Evolutionary conservation across 306 rosid species (phyloP), one percentile per base, ranked within the genome.

Genomic region (Fragaria ananassa): DNA sequence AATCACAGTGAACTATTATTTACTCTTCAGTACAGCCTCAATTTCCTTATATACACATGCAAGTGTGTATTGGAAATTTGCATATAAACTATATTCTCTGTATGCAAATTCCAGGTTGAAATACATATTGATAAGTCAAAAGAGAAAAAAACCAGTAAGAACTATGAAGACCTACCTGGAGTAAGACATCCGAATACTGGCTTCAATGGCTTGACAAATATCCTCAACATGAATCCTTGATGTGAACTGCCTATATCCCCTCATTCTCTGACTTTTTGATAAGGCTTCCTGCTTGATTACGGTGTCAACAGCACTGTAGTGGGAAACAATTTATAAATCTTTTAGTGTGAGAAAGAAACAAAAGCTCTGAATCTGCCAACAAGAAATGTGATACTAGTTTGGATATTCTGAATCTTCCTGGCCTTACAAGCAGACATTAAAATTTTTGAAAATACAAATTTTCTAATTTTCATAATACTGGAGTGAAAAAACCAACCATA

Each of bases 191-290:
- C 63, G 27, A 25, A 88, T 77, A 74, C 91, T 70, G 76, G 97
- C 89, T 72, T 74, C 76, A n/a, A 95, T 84, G 39, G 97, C 97
- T 82, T 85, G 96, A 66, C 92, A 90, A 78, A 95, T 86, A 80
- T 95, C 98, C 54, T 86, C 88, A 41, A 95, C 96, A 78, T 92
- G 95, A 85, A 90, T 80, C 82, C 98, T 83, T 29, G 98, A 86
- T 7, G 96, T 92, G 86, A 79, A 89, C 42, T 79, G 86, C 84
- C 80, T 81, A 73, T 64, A 25, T 70, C 61, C 86, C 83, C 97
- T 89, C 86, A 65, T 80, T 77, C 79, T 87, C 84, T 92, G 97
- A 62, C 83, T 76, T 70, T 92, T 83, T 10, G 96, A 85, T 78
- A 84, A 67, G 14, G 86, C 72, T 81, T 83, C 81, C 76, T 76